Evolutionary conservation across 176 grass and related monocot species (phyloP).

Genomic region (Echinochloa phyllopogon): DNA sequence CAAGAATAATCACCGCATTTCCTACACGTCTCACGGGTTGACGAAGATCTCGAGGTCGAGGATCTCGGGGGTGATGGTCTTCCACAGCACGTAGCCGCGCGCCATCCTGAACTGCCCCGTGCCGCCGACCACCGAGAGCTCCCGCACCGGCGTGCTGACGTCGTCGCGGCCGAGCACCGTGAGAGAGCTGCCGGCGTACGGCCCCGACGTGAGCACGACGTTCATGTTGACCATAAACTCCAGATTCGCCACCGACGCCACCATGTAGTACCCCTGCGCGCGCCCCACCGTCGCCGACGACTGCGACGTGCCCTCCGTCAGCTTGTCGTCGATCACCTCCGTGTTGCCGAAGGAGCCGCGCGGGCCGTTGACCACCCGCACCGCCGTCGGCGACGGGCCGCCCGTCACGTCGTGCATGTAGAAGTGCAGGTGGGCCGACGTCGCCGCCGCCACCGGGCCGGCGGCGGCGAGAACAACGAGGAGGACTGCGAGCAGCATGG

Average conservation of each 20-base stretch:
- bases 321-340: slow-evolving; percentile 46
- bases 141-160: slow-evolving; percentile 28
- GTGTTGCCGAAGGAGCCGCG: slow-evolving; percentile 35
- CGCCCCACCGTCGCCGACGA: slow-evolving; percentile 31
- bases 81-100: slow-evolving; percentile 55
- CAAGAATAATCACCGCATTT: no score
- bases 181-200: slow-evolving; percentile 58
- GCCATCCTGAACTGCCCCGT: slow-evolving; percentile 62
- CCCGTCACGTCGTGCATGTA: slow-evolving; percentile 52
- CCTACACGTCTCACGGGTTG: slow-evolving; percentile 23
- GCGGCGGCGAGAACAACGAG: not conserved
- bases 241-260: slow-evolving; percentile 3
- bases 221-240: slow-evolving; percentile 49
- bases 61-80: slow-evolving; percentile 42
- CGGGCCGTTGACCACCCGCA: slow-evolving; percentile 21
- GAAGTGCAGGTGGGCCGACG: slow-evolving; percentile 44
- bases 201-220: slow-evolving; percentile 52
- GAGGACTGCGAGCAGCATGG: not conserved
- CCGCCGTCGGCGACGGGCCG: slow-evolving; percentile 10
- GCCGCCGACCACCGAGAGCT: slow-evolving; percentile 63
- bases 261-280: slow-evolving; percentile 51
- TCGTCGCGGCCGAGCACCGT: slow-evolving; percentile 50
- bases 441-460: not conserved
- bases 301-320: slow-evolving; percentile 34
- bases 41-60: slow-evolving; percentile 52